Base-by-base conservation (phyloP, 2,329 filamentous ascomycete genomes). In the Tricladium varicosporioides region DNA sequence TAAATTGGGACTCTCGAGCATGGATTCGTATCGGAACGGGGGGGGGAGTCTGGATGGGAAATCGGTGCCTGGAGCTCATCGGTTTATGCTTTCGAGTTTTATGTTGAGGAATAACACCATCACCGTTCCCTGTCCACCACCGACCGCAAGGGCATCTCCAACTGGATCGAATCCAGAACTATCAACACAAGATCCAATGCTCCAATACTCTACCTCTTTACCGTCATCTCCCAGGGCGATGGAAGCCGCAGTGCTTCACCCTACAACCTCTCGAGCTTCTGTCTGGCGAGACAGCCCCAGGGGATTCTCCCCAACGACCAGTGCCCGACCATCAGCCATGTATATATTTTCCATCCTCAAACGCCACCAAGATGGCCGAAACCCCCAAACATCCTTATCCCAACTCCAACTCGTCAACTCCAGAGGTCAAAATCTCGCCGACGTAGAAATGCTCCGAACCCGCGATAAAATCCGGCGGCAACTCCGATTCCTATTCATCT, bases 401-500 rank as follows among this genome's bases (percentile, higher is more conserved):
- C 63, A 58, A 19, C 53, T 69, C n/a, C 60, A 67, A 40, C 62
- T 70, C 7, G 42, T 65, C 5, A 66, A 69, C 36, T 66, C 64
- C 11, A 53, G 56, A 16, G 64, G 65, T 8, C 65, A 69, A 22
- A 67, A 68, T 15, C 61, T 71, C 5, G 69, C 66, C 0, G 67
- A 70, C 1, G 68, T 68, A 2, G 65, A 71, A 48, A 69, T 75
- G 63, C 70, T 79, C 8, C 62, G 63, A 2, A 68, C 68, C 1
- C 79, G 84, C 11, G 74, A 79, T 14, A 81, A 80, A 57, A 85
- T 89, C 57, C 80, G 82, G 46, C 81, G 85, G 9, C 88, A 92
- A 66, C 78, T 92, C 1, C 82, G 86, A 32, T 80, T 88, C 31
- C 77, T 92, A 15, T 91, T 92, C 72, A 83, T 91, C 48, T 93